Base-by-base conservation (phyloP, 371 early-diverging fungal genomes). In the Mortierella sp. region DNA sequence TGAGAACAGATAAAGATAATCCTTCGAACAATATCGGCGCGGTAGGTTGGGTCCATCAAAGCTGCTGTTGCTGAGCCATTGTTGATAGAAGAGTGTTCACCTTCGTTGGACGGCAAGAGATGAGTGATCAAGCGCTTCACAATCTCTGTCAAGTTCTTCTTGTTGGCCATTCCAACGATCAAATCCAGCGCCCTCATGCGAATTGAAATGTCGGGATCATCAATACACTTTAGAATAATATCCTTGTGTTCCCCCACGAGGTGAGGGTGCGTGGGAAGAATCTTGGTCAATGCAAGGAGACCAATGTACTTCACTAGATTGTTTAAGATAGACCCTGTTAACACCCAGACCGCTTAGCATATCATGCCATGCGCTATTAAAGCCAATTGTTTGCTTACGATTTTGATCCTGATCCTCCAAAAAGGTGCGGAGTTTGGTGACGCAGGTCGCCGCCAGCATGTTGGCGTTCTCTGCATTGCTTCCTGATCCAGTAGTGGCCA, bases 331-430 rank as follows among this genome's bases (percentile, higher is more conserved):
- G 4, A 28, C 5, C 23, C 19, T 18, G 27, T 42, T 28, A 53
- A 12, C 27, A n/a, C 41, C 28, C 30, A 48, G 5, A 19, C 19
- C 31, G 14, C 3, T 24, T 1, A 31, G 13, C n/a, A n/a, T n/a
- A n/a, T n/a, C n/a, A n/a, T n/a, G n/a, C n/a, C n/a, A n/a, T n/a
- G n/a, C n/a, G n/a, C n/a, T n/a, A n/a, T n/a, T n/a, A n/a, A n/a
- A n/a, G n/a, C n/a, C n/a, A 24, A 26, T 30, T 14, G 2, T 30
- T 18, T n/a, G n/a, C 88, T 82, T 83, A 93, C 94, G 72, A 79
- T 98, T 98, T 70, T 96, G 96, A 81, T 98, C 98, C 0, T 87
- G 82, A 64, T 95, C 93, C 55, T 93, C 92, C 63, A 96, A 74
- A 64, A 97, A 96, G 18, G 85, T 81, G 55, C 88, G 86, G n/a